Conservation (phyloP, 129 eudicot species). For the Centrapalus pauciflorus region DNA sequence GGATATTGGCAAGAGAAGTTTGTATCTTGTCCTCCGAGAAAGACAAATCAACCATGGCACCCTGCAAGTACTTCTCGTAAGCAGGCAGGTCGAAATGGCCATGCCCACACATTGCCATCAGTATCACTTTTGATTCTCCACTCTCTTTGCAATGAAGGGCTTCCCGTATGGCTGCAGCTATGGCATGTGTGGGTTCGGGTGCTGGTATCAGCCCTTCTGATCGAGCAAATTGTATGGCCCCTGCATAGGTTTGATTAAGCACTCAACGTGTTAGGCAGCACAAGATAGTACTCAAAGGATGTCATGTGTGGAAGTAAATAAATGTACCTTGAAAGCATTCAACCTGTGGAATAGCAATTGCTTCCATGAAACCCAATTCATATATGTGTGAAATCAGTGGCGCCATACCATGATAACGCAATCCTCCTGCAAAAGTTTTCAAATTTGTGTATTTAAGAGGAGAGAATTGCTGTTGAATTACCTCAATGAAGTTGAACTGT, state of each 20-base stretch:
- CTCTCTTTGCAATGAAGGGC: conserved; percentile 91
- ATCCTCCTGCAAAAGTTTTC: conserved; percentile 53
- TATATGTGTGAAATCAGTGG: conserved; percentile 84
- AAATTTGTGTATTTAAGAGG: background rate
- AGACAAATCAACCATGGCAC: conserved; percentile 67
- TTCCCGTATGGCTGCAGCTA: conserved; percentile 92
- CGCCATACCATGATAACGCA: conserved; percentile 97
- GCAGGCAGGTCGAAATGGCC: conserved; percentile 82
- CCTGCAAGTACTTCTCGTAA: conserved; percentile 81
- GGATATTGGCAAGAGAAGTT: conserved; percentile 67
- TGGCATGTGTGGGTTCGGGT: conserved; percentile 95
- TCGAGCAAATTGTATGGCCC: conserved; percentile 87
- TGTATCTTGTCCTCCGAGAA: conserved; percentile 62
- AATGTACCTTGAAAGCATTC: conserved; percentile 85
- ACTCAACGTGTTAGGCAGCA: background rate
- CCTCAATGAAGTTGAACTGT: background rate
- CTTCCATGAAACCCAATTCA: conserved; percentile 87
- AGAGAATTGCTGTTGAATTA: background rate
- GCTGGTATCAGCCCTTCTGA: conserved; percentile 93
- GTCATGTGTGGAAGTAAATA: no score
- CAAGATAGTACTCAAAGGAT: no score
- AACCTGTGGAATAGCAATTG: conserved; percentile 71
- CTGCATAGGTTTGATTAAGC: conserved; percentile 27
- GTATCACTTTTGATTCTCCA: conserved; percentile 82
- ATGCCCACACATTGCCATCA: conserved; percentile 96